These are phyloP conservation scores for Petunia axillaris DNA, from an alignment of 257 asterid species.

Conservation along the genomic window DNA sequence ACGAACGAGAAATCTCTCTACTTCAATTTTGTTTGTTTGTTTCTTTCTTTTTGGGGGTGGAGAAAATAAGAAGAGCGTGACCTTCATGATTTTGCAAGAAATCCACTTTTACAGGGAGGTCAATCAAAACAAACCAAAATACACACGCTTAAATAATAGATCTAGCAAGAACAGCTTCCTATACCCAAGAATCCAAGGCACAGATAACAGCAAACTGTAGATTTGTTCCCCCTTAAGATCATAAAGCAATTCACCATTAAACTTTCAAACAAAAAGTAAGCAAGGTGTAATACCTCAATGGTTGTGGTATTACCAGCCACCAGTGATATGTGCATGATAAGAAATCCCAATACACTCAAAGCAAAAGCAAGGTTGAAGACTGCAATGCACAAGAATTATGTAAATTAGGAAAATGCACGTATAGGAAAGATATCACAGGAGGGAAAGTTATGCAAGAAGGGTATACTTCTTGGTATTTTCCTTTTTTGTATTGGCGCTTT, in stretches of 20 bases:
- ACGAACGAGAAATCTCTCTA: not conserved
- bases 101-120: not conserved
- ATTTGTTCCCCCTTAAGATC: not conserved
- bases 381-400: constrained; percentile 41
- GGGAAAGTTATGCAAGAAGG: constrained; percentile 19
- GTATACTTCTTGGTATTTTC: not conserved
- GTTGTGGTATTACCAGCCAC: constrained; percentile 93
- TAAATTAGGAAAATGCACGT: constrained; percentile 15
- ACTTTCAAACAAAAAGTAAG: constrained; percentile 4
- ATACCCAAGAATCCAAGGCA: constrained; percentile 3
- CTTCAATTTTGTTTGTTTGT: not conserved
- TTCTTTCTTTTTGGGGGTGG: not conserved
- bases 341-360: constrained; percentile 92
- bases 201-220: not conserved
- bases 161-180: not conserved
- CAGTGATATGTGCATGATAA: constrained; percentile 93
- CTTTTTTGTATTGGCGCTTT: too few species aligned
- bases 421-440: not conserved
- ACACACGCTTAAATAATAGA: not conserved
- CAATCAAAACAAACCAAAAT: not conserved
- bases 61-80: constrained; percentile 9
- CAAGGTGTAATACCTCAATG: constrained; percentile 67
- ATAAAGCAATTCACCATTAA: not conserved
- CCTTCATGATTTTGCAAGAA: constrained; percentile 10
- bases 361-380: constrained; percentile 94